Evolutionary conservation across 345 rosid species (phyloP), one percentile per base, ranked within the genome.

Genomic region (Arabidopsis suecica): DNA sequence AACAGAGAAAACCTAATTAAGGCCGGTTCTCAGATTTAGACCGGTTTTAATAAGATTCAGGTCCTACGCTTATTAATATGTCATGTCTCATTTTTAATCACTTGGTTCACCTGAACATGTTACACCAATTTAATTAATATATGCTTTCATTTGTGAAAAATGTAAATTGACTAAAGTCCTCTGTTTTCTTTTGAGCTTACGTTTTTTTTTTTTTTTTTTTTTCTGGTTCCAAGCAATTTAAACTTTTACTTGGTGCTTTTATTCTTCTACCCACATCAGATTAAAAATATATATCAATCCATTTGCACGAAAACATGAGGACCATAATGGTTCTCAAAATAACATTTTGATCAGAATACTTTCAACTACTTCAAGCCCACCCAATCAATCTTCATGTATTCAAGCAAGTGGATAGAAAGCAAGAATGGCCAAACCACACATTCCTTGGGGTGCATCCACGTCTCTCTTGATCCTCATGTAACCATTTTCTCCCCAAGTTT

Each of bases 381-480:
- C 2, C 40, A 32, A 32, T 32, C 56, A 33, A 69, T 44, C 22
- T 32, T 63, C 25, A 34, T 14, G 55, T 33, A 5, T 41, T 69
- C 61, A 73, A 32, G 71, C 79, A 20, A 74, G 45, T 7, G 93
- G 93, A 80, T 81, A 85, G 18, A 74, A 82, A 23, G 85, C 68
- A 22, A 41, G 7, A 56, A 53, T 76, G 28, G 88, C 86, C 61
- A 87, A 75, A 59, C 88, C 89, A 63, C 90, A 84, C 28, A 53
- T 44, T 49, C 90, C 89, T 49, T 73, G 22, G 6, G 63, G 69
- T 22, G 54, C 75, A 11, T 6, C 71, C 9, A 57, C 70, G 44
- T 58, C 83, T 73, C 92, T 83, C 25, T 49, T 67, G 53, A 89
- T 79, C 73, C 83, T 86, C 76, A 86, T 77, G 50, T 79, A 84